Conservation (phyloP, 192 early-diverging fungal genomes). For the Podila epigama region DNA sequence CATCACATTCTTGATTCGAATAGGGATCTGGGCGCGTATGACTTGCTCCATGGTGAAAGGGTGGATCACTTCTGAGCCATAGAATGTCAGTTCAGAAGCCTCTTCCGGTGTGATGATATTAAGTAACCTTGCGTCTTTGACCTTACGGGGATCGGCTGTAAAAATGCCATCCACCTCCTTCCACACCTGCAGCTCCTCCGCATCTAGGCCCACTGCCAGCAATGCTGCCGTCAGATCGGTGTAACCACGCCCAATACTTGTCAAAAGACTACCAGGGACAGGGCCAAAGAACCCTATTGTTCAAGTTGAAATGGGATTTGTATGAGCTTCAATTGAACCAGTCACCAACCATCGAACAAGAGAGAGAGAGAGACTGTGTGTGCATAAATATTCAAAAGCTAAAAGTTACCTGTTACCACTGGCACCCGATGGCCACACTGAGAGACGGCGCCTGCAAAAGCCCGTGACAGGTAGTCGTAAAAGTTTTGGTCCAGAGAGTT, state of each 20-base stretch:
- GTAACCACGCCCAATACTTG: slow-evolving; percentile 95
- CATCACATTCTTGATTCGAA: slow-evolving; percentile 98
- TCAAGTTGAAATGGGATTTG: not conserved
- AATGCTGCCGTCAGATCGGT: slow-evolving; percentile 97
- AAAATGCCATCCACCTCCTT: slow-evolving; percentile 99
- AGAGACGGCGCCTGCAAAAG: slow-evolving; percentile 66
- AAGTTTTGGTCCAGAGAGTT: slow-evolving; percentile 87
- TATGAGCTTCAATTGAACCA: not conserved
- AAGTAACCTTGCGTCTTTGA: slow-evolving; percentile 81
- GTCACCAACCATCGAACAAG: not conserved
- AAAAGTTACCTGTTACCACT: slow-evolving; percentile 77
- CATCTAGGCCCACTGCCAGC: slow-evolving; percentile 87
- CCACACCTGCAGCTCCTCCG: slow-evolving; percentile 97
- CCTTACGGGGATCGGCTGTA: slow-evolving; percentile 98
- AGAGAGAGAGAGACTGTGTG: too few species aligned
- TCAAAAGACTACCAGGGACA: slow-evolving; percentile 89
- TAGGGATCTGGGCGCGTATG: slow-evolving; percentile 93
- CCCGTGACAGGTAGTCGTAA: slow-evolving; percentile 87
- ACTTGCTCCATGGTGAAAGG: slow-evolving; percentile 99
- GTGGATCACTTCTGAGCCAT: slow-evolving; percentile 94
- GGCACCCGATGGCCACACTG: slow-evolving; percentile 74
- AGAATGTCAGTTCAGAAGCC: slow-evolving; percentile 97
- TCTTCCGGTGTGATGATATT: slow-evolving; percentile 96
- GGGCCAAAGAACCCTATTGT: slow-evolving; percentile 88
- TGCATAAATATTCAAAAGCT: too few species aligned